Conservation (phyloP, 2,329 filamentous ascomycete genomes). For the Curvularia sp. region DNA sequence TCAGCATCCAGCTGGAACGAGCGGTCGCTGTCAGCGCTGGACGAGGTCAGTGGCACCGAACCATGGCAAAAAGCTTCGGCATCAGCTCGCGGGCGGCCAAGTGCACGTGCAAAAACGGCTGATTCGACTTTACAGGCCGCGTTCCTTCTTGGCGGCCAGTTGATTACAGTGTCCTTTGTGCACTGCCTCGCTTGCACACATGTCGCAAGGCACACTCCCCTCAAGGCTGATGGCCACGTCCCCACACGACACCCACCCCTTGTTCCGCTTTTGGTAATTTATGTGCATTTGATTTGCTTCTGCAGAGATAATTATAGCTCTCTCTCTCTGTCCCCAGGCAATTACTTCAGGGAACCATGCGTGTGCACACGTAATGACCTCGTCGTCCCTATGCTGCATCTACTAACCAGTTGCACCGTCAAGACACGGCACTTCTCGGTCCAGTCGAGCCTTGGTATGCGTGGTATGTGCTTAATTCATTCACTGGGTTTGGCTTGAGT, state of each 20-base stretch:
- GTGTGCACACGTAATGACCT: constrained; percentile 7
- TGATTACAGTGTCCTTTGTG: constrained; percentile 13
- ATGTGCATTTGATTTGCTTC: constrained; percentile 20
- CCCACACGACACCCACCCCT: constrained; percentile 13
- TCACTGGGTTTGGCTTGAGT: neutral
- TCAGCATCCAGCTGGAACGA: constrained; percentile 14
- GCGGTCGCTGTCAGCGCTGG: constrained; percentile 8
- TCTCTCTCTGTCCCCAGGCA: constrained; percentile 15
- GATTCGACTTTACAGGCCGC: constrained; percentile 10
- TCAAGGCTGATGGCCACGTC: constrained; percentile 37
- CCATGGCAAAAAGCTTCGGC: constrained; percentile 26
- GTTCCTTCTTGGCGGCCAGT: constrained; percentile 13
- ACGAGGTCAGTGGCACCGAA: constrained; percentile 15
- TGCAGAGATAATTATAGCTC: constrained; percentile 20
- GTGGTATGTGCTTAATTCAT: neutral
- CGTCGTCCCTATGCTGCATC: constrained; percentile 5
- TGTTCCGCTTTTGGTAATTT: constrained; percentile 13
- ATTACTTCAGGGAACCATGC: constrained; percentile 5
- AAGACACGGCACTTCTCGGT: neutral
- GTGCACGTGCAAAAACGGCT: constrained; percentile 7
- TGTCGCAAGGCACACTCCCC: constrained; percentile 33
- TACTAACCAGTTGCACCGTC: constrained; percentile 2
- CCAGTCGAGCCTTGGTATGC: neutral
- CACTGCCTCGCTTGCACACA: constrained; percentile 31
- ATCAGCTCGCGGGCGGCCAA: constrained; percentile 12